These are phyloP conservation scores for Beauveria sp. DNA, from an alignment of 2,329 filamentous ascomycete species.

Conservation along the genomic window DNA sequence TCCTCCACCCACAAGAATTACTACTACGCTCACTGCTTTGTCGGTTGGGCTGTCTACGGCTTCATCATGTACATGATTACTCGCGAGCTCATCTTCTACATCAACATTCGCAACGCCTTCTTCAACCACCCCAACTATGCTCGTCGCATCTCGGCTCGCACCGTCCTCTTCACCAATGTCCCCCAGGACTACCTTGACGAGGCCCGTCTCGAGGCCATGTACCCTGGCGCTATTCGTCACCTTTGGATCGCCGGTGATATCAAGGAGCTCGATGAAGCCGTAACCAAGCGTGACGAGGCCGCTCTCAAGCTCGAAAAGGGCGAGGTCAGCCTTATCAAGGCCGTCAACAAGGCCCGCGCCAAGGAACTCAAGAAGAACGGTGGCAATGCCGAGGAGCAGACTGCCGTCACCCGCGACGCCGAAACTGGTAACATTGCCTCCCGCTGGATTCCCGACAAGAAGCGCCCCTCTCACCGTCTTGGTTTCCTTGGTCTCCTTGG, in stretches of 20 bases:
- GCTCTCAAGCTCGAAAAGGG: conserved; percentile 75
- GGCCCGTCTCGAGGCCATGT: conserved; percentile 64
- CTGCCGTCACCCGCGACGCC: conserved; percentile 46
- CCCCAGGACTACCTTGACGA: conserved; percentile 71
- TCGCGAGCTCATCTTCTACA: conserved; percentile 84
- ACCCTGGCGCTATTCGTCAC: conserved; percentile 70
- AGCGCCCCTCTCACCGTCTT: conserved; percentile 63
- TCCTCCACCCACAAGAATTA: conserved; percentile 52
- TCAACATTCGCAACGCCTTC: conserved; percentile 90
- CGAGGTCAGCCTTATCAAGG: conserved; percentile 72
- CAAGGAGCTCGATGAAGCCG: conserved; percentile 65
- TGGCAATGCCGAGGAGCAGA: conserved; percentile 17
- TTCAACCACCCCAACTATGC: conserved; percentile 78
- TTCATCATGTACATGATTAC: conserved; percentile 88
- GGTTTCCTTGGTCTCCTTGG: conserved; percentile 58
- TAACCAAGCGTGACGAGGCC: conserved; percentile 66
- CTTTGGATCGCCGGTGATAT: conserved; percentile 78
- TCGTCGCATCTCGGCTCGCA: conserved; percentile 80
- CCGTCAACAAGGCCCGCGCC: conserved; percentile 34
- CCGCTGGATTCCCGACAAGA: conserved; percentile 58
- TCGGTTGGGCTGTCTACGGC: conserved; percentile 76
- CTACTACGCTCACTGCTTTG: conserved; percentile 72
- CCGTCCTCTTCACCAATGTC: conserved; percentile 82
- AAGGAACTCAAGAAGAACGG: conserved; percentile 28
- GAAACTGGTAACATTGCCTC: conserved; percentile 60